phyloP scores from a whole-genome alignment of 2,329 filamentous ascomycete genomes.

The Xylariaceae sp. region DNA sequence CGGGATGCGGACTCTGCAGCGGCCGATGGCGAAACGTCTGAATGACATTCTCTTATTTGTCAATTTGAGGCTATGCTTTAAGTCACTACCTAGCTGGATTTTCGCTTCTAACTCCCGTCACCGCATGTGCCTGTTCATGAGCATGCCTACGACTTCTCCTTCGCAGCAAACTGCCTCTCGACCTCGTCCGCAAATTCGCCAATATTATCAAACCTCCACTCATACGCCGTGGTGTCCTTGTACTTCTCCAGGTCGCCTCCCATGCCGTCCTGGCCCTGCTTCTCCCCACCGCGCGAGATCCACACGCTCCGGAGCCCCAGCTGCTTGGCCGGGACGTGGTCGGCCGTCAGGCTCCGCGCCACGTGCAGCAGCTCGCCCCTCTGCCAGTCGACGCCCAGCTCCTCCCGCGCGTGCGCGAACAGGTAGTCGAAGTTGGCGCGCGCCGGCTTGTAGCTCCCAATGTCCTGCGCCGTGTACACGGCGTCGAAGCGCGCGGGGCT shows the following conservation, averaged over 20 bases:
- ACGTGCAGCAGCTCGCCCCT: slow-evolving; percentile 67
- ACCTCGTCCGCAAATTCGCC: slow-evolving; percentile 49
- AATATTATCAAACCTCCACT: slow-evolving; percentile 47
- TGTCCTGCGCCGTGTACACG: slow-evolving; percentile 72
- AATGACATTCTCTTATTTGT: not conserved
- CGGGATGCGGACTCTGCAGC: slow-evolving; percentile 16
- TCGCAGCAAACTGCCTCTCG: slow-evolving; percentile 45
- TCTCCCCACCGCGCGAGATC: slow-evolving; percentile 63
- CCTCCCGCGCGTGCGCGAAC: slow-evolving; percentile 55
- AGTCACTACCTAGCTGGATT: no score
- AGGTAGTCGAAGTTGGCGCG: slow-evolving; percentile 70
- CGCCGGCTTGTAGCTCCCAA: slow-evolving; percentile 75
- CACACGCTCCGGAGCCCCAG: slow-evolving; percentile 67
- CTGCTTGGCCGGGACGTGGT: slow-evolving; percentile 69
- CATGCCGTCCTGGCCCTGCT: slow-evolving; percentile 23
- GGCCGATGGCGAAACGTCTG: not conserved
- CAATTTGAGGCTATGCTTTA: not conserved
- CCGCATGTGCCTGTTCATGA: no score
- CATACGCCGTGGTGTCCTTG: slow-evolving; percentile 42
- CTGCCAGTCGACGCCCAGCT: slow-evolving; percentile 58
- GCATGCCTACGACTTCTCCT: slow-evolving; percentile 25
- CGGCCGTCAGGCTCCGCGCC: slow-evolving; percentile 70
- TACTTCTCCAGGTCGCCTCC: slow-evolving; percentile 27
- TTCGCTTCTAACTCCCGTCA: no score
- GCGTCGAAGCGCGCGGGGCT: slow-evolving; percentile 61